Percentiles rank a stretch among this genome's conserved stretches.
Evolutionary conservation across 2,329 filamentous ascomycete genomes (phyloP).

Genomic region (Fonsecaea erecta): DNA sequence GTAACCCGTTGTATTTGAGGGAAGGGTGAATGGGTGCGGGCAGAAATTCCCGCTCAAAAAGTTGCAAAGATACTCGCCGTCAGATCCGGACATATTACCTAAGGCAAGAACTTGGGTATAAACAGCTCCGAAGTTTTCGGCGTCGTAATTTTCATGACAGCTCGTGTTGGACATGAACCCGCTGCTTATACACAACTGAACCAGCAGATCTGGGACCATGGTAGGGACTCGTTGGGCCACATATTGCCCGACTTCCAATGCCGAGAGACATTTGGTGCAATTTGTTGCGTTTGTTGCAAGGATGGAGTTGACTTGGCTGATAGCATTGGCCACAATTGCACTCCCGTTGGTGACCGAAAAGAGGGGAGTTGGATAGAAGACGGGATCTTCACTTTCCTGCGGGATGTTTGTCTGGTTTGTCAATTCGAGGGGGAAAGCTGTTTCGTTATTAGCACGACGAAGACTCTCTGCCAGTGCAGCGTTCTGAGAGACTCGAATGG

Average conservation of each 20-base stretch:
- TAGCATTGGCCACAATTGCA: constrained; percentile 41
- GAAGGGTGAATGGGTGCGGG: constrained; percentile 50
- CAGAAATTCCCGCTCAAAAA: constrained; percentile 56
- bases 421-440: constrained; percentile 57
- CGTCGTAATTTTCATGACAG: constrained; percentile 56
- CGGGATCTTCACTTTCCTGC: constrained; percentile 53
- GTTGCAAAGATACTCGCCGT: constrained; percentile 63
- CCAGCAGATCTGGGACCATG: constrained; percentile 56
- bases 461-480: no score
- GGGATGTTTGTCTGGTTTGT: constrained; percentile 61
- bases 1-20: constrained; percentile 50
- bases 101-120: constrained; percentile 63
- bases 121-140: constrained; percentile 57
- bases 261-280: constrained; percentile 61
- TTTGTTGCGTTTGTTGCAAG: constrained; percentile 48
- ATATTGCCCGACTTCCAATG: constrained; percentile 56
- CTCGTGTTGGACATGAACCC: constrained; percentile 53
- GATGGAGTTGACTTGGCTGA: constrained; percentile 54
- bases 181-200: constrained; percentile 57
- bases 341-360: constrained; percentile 49
- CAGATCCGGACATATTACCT: constrained; percentile 59
- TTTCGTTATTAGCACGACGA: not conserved
- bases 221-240: constrained; percentile 57
- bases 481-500: not conserved
- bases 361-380: constrained; percentile 55